phyloP scores from a whole-genome alignment of 1,284 basidiomycete species.

The Cronartium ribicola region DNA sequence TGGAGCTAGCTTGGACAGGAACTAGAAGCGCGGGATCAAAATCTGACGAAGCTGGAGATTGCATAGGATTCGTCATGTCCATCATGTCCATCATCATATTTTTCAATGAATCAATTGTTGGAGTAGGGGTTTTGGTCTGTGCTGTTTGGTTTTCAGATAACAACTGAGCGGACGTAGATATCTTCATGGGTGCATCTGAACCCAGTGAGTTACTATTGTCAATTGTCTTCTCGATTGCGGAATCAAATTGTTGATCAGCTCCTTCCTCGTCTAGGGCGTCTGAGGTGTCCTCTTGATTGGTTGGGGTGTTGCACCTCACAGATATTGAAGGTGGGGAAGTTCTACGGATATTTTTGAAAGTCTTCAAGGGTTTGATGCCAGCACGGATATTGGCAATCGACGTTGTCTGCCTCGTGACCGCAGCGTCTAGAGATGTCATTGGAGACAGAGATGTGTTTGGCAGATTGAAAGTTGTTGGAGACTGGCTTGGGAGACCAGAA shows the following conservation, averaged over 20 bases:
- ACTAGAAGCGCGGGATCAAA: too few species aligned
- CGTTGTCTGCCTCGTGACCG: background rate
- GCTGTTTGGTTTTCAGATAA: background rate
- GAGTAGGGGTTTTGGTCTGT: background rate
- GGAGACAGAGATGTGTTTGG: background rate
- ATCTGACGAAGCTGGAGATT: too few species aligned
- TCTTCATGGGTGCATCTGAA: background rate
- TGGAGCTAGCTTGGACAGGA: too few species aligned
- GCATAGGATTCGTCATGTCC: too few species aligned
- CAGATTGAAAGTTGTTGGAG: slow-evolving; percentile 4
- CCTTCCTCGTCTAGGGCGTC: background rate
- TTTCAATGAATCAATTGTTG: too few species aligned
- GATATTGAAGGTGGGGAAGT: background rate
- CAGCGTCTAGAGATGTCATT: background rate
- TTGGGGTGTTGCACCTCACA: background rate
- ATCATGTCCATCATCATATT: too few species aligned
- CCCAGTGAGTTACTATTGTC: background rate
- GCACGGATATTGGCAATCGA: background rate
- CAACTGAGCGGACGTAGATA: background rate
- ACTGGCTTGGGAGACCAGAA: background rate
- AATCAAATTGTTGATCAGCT: background rate
- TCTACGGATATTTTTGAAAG: too few species aligned
- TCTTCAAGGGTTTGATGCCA: background rate
- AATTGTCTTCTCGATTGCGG: background rate
- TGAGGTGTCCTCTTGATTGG: background rate